Conservation (phyloP, 2,329 filamentous ascomycete genomes). For the Simplicillium sp. region DNA sequence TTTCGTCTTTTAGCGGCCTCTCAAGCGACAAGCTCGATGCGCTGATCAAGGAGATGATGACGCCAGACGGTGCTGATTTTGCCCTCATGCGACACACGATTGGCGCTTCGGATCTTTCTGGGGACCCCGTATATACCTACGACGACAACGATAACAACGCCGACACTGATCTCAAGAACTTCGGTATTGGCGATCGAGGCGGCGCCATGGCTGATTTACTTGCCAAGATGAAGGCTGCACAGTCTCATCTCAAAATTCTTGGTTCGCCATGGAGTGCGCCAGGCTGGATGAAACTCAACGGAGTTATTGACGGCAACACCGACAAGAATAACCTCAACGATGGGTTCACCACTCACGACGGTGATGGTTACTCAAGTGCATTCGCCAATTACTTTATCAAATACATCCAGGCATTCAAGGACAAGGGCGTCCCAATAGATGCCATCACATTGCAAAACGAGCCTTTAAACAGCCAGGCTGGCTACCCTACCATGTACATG, state of each 20-base stretch:
- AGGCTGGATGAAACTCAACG: constrained; percentile 30
- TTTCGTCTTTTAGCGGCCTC: constrained; percentile 23
- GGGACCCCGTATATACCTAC: constrained; percentile 26
- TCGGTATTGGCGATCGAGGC: constrained; percentile 25
- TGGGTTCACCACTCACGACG: constrained; percentile 18
- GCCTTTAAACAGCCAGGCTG: constrained; percentile 8
- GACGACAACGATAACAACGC: constrained; percentile 21
- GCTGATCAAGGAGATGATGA: constrained; percentile 25
- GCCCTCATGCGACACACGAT: constrained; percentile 27
- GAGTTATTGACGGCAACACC: constrained; percentile 21
- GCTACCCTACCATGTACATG: constrained; percentile 9
- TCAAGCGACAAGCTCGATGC: constrained; percentile 15
- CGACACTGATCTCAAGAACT: constrained; percentile 17
- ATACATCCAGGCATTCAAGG: constrained; percentile 9
- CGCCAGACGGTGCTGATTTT: constrained; percentile 24
- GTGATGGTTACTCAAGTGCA: constrained; percentile 18
- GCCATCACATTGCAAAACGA: constrained; percentile 9
- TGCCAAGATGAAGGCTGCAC: constrained; percentile 20
- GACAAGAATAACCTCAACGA: constrained; percentile 12
- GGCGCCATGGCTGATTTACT: constrained; percentile 25
- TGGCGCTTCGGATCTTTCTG: constrained; percentile 26
- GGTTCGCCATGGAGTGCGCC: constrained; percentile 28
- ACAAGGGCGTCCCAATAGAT: constrained; percentile 5
- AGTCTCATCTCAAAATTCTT: constrained; percentile 22
- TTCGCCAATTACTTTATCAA: constrained; percentile 22